Conservation (phyloP, 2,329 filamentous ascomycete species). For the Nigrospora oryzae region DNA sequence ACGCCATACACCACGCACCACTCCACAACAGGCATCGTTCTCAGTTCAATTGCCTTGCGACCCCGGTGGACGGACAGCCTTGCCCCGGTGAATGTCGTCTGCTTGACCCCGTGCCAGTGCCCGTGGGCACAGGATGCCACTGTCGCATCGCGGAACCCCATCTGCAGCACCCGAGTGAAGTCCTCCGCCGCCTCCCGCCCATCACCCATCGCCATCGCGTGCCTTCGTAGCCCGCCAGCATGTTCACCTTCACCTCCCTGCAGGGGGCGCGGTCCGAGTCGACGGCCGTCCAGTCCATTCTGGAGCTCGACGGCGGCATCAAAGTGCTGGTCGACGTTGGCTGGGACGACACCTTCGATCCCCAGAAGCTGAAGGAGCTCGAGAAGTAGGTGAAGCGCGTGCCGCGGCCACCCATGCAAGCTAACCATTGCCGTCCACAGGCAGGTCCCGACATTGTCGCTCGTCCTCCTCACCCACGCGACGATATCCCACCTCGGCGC, state of each 20-base stretch:
- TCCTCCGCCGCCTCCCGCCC: too few species aligned
- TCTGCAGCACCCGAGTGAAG: too few species aligned
- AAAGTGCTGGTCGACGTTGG: constrained; percentile 92
- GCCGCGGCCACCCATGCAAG: constrained; percentile 6
- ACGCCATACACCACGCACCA: too few species aligned
- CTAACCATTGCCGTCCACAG: constrained; percentile 30
- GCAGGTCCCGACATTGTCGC: constrained; percentile 82
- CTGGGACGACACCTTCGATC: constrained; percentile 90
- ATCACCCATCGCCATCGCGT: too few species aligned
- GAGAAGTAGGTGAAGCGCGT: constrained; percentile 59
- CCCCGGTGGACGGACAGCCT: too few species aligned
- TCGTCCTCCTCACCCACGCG: constrained; percentile 91
- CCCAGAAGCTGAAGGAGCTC: constrained; percentile 72
- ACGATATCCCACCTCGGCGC: constrained; percentile 87
- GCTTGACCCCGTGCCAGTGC: too few species aligned
- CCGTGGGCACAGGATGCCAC: too few species aligned
- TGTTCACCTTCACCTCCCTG: constrained; percentile 95
- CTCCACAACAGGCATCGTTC: too few species aligned
- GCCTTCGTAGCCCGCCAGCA: constrained; percentile 24
- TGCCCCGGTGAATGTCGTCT: too few species aligned
- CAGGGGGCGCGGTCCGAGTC: constrained; percentile 86
- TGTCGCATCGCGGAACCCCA: too few species aligned
- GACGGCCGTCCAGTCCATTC: constrained; percentile 82
- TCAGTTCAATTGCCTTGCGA: too few species aligned
- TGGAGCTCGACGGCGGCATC: constrained; percentile 93